Percentiles rank a stretch among this genome's conserved stretches.
These are phyloP conservation scores for Alternaria incomplexa DNA, from an alignment of 2,329 filamentous ascomycete genomes.

Conservation along the genomic window DNA sequence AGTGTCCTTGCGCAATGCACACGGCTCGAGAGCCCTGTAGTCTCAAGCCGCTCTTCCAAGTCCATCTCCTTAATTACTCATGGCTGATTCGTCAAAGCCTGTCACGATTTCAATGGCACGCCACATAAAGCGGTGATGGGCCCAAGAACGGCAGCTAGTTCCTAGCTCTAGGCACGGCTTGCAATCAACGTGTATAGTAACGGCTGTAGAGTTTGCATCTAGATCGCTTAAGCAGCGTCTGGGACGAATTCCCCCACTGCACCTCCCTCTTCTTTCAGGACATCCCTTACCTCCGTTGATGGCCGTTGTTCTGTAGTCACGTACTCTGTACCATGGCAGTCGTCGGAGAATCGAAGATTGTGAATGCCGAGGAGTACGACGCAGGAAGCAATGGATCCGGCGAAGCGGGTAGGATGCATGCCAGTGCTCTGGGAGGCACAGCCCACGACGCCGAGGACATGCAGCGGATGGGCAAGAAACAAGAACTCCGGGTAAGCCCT, in stretches of 20 bases:
- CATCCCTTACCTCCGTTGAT: background rate
- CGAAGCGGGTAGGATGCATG: constrained; percentile 6
- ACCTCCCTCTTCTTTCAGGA: background rate
- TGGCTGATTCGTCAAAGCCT: background rate
- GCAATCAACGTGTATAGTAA: background rate
- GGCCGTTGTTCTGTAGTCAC: background rate
- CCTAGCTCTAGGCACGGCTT: background rate
- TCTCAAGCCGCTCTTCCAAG: background rate
- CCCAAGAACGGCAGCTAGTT: background rate
- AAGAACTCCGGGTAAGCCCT: constrained; percentile 21
- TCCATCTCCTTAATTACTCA: background rate
- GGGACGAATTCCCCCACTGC: background rate
- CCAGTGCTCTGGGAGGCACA: constrained; percentile 16
- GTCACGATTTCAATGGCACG: background rate
- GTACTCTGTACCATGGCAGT: constrained; percentile 3
- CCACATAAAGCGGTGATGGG: background rate
- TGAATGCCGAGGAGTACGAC: constrained; percentile 18
- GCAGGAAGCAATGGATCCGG: constrained; percentile 1
- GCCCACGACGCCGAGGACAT: constrained; percentile 25
- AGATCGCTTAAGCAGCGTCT: background rate
- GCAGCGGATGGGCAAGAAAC: constrained; percentile 32
- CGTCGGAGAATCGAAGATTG: constrained; percentile 6
- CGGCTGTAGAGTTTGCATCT: background rate
- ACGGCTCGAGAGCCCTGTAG: background rate
- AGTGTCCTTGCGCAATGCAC: background rate